phyloP scores from a whole-genome alignment of 306 rosid genomes.

The Trifolium pratense region DNA sequence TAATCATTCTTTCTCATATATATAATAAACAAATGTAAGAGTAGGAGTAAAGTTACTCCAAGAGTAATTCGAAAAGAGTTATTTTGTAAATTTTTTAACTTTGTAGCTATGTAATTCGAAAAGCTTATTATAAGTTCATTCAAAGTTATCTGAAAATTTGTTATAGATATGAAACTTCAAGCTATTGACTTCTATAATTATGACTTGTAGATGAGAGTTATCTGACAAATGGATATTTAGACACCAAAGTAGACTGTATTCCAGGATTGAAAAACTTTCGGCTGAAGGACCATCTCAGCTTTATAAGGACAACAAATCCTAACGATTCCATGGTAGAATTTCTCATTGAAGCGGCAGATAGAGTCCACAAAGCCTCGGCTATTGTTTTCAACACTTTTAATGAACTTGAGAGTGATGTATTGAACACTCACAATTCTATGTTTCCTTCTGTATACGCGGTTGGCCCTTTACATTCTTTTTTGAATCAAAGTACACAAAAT shows the following conservation, averaged over 20 bases:
- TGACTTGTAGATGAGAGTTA: constrained; percentile 29
- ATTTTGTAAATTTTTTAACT: too few relatives aligned
- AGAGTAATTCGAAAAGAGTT: too few relatives aligned
- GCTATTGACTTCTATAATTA: too few relatives aligned
- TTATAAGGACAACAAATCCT: constrained; percentile 3
- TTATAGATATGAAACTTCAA: too few relatives aligned
- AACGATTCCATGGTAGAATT: background rate
- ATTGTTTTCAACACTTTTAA: constrained; percentile 27
- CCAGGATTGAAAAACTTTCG: constrained; percentile 17
- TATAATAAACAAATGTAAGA: too few relatives aligned
- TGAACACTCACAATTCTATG: constrained; percentile 1
- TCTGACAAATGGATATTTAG: constrained; percentile 35
- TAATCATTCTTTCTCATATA: background rate
- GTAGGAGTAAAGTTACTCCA: too few relatives aligned
- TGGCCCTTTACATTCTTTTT: constrained; percentile 15
- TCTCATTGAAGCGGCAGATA: background rate
- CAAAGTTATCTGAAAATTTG: background rate
- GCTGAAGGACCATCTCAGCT: background rate
- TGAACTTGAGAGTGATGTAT: constrained; percentile 26
- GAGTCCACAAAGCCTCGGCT: background rate
- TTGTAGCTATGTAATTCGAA: background rate
- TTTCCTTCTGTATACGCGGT: background rate
- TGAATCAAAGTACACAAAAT: background rate
- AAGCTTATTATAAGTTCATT: background rate
- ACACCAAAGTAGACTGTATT: constrained; percentile 18